Evolutionary conservation across 768 basidiomycete genomes (phyloP).

Genomic region (Podaxis carcinomalis): DNA sequence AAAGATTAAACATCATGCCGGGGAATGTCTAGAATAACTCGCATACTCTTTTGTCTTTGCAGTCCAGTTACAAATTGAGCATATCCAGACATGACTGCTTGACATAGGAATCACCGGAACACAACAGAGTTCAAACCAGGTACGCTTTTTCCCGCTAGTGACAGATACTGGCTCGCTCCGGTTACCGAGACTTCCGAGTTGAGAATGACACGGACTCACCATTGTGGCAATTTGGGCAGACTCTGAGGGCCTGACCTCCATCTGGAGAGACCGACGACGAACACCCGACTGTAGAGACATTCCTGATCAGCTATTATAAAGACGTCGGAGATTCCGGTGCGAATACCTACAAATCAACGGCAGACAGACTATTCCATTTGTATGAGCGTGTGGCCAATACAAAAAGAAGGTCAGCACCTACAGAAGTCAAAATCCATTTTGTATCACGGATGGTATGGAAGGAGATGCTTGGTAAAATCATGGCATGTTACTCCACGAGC

Average conservation of each 20-base stretch:
- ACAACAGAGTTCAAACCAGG: constrained; percentile 66
- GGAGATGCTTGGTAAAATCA: neutral
- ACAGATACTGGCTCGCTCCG: constrained; percentile 38
- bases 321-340: neutral
- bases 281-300: constrained; percentile 47
- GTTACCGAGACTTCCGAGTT: neutral
- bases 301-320: neutral
- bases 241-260: constrained; percentile 44
- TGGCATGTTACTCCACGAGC: neutral
- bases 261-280: constrained; percentile 50
- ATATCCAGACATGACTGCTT: constrained; percentile 58
- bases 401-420: neutral
- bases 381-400: neutral
- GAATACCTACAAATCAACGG: constrained; percentile 13
- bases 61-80: constrained; percentile 60
- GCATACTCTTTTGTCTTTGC: constrained; percentile 37
- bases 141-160: constrained; percentile 51
- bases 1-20: neutral
- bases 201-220: constrained; percentile 28
- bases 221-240: constrained; percentile 68
- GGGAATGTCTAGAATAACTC: constrained; percentile 30
- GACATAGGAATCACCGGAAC: constrained; percentile 62
- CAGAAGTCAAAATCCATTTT: constrained; percentile 10
- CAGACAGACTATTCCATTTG: constrained; percentile 9
- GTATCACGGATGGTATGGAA: neutral